Evolutionary conservation across 768 basidiomycete genomes (phyloP).

Genomic region (Calocybe gangraenosa): DNA sequence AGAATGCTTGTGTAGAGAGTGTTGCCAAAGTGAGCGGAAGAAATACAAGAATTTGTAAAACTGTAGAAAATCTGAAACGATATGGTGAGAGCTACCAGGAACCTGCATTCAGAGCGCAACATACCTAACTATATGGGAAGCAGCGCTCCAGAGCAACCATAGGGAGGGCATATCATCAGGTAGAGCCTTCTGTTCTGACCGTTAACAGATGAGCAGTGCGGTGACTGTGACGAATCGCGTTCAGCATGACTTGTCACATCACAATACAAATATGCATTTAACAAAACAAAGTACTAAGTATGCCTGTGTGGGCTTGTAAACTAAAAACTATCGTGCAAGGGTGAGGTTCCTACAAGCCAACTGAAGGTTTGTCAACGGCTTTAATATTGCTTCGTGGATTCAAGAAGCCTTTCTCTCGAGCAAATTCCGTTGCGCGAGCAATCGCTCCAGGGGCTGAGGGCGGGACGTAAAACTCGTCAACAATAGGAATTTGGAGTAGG

Average conservation of each 20-base stretch:
- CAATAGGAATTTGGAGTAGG: slow-evolving; percentile 88
- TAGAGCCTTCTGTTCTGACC: no score
- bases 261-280: no score
- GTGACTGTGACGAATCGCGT: no score
- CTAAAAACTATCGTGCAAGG: no score
- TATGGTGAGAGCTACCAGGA: slow-evolving; percentile 3
- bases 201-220: no score
- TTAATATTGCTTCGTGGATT: slow-evolving; percentile 45
- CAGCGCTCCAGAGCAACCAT: slow-evolving; percentile 64
- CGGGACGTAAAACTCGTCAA: slow-evolving; percentile 90
- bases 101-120: slow-evolving; percentile 6
- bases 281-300: no score
- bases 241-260: no score
- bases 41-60: slow-evolving; percentile 76
- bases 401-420: slow-evolving; percentile 81
- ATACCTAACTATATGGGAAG: slow-evolving; percentile 62
- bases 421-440: slow-evolving; percentile 75
- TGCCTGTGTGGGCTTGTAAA: no score
- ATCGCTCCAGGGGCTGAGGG: slow-evolving; percentile 74
- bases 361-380: slow-evolving; percentile 18
- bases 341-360: slow-evolving; percentile 8
- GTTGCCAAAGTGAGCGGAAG: slow-evolving; percentile 83
- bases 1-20: slow-evolving; percentile 73
- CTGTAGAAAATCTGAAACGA: slow-evolving; percentile 60
- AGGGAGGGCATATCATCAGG: slow-evolving; percentile 52